Conservation (phyloP, 2,329 filamentous ascomycete species). For the Mollisiaceae sp. region DNA sequence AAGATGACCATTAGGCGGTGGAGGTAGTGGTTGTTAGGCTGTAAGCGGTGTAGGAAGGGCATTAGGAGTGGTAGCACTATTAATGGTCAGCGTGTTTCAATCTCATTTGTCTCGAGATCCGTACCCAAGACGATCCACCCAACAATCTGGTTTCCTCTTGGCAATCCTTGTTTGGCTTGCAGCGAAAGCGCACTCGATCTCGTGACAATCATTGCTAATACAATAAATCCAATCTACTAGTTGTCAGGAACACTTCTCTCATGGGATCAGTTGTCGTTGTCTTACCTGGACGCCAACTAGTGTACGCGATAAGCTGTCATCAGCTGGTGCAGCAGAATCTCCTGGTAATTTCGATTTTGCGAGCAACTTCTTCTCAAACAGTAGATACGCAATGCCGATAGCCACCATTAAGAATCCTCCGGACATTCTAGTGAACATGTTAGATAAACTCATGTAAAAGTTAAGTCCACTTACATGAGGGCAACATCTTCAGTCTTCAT, state of each 20-base stretch:
- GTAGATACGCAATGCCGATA: conserved; percentile 77
- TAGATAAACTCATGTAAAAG: conserved; percentile 6
- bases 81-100: conserved; percentile 11
- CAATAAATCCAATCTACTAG: conserved; percentile 68
- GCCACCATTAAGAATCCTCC: conserved; percentile 80
- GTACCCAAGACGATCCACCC: conserved; percentile 81
- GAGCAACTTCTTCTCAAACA: conserved; percentile 68
- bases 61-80: conserved; percentile 75
- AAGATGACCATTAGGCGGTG: conserved; percentile 90
- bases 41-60: conserved; percentile 80
- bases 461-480: conserved; percentile 65
- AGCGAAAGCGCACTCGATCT: conserved; percentile 83
- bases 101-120: conserved; percentile 38
- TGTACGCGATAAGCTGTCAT: conserved; percentile 59
- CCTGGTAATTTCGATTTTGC: conserved; percentile 33
- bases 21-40: conserved; percentile 85
- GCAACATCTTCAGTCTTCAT: conserved; percentile 80
- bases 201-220: conserved; percentile 85
- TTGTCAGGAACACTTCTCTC: conserved; percentile 44
- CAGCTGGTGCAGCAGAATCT: conserved; percentile 38
- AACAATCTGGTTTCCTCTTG: conserved; percentile 83
- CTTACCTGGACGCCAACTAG: conserved; percentile 71
- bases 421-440: conserved; percentile 57
- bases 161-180: conserved; percentile 83
- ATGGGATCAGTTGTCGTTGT: conserved; percentile 27